A percentile compares a stretch with the other conserved stretches of the same genome.
Evolutionary conservation across 495 filamentous ascomycete species (phyloP).

Genomic region (Aspergillus olivimuriae): DNA sequence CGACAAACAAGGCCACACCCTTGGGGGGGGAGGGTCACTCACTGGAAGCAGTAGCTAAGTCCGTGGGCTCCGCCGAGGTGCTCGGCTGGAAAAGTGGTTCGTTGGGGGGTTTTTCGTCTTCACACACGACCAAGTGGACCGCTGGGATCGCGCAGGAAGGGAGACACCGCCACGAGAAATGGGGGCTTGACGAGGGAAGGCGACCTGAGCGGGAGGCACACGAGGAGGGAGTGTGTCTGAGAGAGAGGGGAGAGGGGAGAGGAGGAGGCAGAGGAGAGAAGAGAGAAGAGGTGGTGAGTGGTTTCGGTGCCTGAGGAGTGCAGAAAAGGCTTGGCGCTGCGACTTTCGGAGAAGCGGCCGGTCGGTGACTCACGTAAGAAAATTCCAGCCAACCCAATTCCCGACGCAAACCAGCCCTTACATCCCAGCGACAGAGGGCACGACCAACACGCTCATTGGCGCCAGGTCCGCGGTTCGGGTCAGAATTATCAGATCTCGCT

Average conservation of each 20-base stretch:
- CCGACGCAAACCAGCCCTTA: too few relatives aligned
- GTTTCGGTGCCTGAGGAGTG: not conserved
- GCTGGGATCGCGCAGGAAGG: too few relatives aligned
- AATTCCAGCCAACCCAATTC: too few relatives aligned
- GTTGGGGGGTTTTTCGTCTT: not conserved
- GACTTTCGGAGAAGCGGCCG: not conserved
- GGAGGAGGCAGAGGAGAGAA: constrained; percentile 2
- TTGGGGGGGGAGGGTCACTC: not conserved
- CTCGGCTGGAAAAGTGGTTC: not conserved
- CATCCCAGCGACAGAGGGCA: too few relatives aligned
- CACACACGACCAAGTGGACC: too few relatives aligned
- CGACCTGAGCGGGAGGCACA: too few relatives aligned
- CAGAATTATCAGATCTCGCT: constrained; percentile 19
- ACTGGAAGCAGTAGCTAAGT: not conserved
- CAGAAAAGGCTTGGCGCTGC: not conserved
- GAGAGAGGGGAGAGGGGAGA: constrained; percentile 1
- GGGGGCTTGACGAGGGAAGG: not conserved
- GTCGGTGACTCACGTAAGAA: constrained; percentile 14
- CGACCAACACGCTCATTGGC: too few relatives aligned
- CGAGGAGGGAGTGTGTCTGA: not conserved
- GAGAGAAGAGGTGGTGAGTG: not conserved
- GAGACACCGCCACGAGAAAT: not conserved
- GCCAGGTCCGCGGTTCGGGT: too few relatives aligned
- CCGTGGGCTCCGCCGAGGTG: not conserved
- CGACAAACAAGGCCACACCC: not conserved